These are phyloP conservation scores for Russula foetens DNA, from an alignment of 768 basidiomycete species.

Conservation along the genomic window DNA sequence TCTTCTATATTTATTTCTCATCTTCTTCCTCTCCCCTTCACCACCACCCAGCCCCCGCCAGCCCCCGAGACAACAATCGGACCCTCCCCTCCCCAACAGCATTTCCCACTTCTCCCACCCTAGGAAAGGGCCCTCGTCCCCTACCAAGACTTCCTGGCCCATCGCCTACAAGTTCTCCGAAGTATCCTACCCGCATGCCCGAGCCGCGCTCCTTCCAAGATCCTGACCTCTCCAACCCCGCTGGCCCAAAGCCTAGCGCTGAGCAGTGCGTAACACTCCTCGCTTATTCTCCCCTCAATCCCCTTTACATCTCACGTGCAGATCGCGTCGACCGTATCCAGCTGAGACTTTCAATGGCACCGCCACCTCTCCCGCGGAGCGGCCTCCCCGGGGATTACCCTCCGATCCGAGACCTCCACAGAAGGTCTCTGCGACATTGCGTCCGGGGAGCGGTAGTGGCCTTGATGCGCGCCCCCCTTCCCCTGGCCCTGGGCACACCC, in stretches of 20 bases:
- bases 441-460: slow-evolving; percentile 6
- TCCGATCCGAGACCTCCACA: slow-evolving; percentile 12
- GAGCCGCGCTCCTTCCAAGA: slow-evolving; percentile 12
- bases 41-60: slow-evolving; percentile 12
- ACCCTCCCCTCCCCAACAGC: slow-evolving; percentile 12
- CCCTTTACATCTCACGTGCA: background rate
- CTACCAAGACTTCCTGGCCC: slow-evolving; percentile 16
- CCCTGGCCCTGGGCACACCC: slow-evolving; percentile 10
- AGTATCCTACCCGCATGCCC: slow-evolving; percentile 17
- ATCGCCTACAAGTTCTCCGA: slow-evolving; percentile 7
- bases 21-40: background rate
- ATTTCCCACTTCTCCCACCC: slow-evolving; percentile 15
- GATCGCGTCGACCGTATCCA: slow-evolving; percentile 8
- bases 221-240: background rate
- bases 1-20: background rate
- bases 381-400: slow-evolving; percentile 12
- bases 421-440: background rate
- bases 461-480: slow-evolving; percentile 5
- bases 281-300: background rate
- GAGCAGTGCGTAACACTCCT: slow-evolving; percentile 12
- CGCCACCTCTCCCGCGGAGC: background rate
- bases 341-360: slow-evolving; percentile 5
- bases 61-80: slow-evolving; percentile 15
- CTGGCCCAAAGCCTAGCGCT: background rate
- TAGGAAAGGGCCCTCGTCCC: slow-evolving; percentile 17